Base-by-base conservation (phyloP, 352 stramenopile species). In the Phytophthora parvispora region DNA sequence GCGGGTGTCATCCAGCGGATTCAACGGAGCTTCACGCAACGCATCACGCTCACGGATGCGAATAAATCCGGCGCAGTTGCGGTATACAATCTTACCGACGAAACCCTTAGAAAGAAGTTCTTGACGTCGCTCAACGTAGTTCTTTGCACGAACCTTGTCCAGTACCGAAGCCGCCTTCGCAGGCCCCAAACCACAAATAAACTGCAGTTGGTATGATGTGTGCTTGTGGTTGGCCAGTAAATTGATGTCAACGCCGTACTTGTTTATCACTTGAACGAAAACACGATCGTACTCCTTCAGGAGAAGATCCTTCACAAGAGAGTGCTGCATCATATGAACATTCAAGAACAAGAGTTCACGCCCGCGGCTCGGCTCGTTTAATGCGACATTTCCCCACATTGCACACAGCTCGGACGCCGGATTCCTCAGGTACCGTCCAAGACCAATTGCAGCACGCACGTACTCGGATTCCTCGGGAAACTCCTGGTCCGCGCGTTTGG, bases 221-320 rank as follows among this genome's bases (percentile, higher is more conserved):
- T 97, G 90, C 58, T 93, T 93, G 77, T 95, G 88, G 61, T 97
- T 97, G 7, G 90, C 89, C n/a, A 95, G 67, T 61, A 96, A 64
- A 65, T 97, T 97, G 59, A 96, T 93, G 64, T 97, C 90, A 45
- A 97, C 81, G 47, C 90, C 90, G 48, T 91, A 92, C 48, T 96
- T 97, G 83, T 96, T 97, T 40, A 95, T 80, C 18, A 89, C 69
- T 70, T 94, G 87, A 43, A 88, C 78, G 63, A 97, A 97, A 5
- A 96, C 85, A 15, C 90, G 87, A 59, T 97, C 90, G 57, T 96
- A 97, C 65, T 95, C 86, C 22, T 86, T 90, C 45, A 97, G 38
- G 13, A 96, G 68, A 64, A 93, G 84, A 43, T 97, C 89, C 72
- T 95, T 94, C 28, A 93, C 89, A 36, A 97, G 58, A 4, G 86